phyloP scores from a whole-genome alignment of 2,329 filamentous ascomycete genomes.

The Pseudonectria buxi region DNA sequence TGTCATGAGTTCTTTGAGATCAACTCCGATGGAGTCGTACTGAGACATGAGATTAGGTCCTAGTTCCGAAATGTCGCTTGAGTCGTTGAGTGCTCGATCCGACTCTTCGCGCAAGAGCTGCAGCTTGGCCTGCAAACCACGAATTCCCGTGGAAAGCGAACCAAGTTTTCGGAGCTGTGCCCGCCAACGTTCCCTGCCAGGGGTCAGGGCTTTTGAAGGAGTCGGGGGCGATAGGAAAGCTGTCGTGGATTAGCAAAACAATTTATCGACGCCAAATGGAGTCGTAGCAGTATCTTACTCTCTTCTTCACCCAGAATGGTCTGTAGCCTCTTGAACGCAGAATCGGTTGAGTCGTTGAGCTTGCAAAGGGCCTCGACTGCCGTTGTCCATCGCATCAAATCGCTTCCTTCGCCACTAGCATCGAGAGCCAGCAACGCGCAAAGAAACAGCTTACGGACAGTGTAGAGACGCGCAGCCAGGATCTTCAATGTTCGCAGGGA shows the following conservation, averaged over 20 bases:
- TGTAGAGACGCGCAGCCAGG: conserved; percentile 72
- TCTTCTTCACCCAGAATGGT: conserved; percentile 73
- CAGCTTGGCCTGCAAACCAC: conserved; percentile 89
- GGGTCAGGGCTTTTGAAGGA: conserved; percentile 56
- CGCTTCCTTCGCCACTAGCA: conserved; percentile 68
- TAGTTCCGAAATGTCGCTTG: conserved; percentile 65
- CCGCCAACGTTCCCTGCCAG: conserved; percentile 76
- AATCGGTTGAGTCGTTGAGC: conserved; percentile 54
- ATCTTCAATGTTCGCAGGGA: conserved; percentile 76
- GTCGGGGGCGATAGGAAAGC: conserved; percentile 49
- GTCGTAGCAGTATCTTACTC: conserved; percentile 42
- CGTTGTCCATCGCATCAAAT: conserved; percentile 71
- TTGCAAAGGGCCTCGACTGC: conserved; percentile 68
- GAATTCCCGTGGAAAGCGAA: conserved; percentile 81
- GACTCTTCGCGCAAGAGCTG: conserved; percentile 88
- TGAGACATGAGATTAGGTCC: conserved; percentile 75
- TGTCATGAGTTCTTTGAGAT: conserved; percentile 71
- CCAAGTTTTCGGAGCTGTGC: conserved; percentile 84
- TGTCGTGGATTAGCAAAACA: conserved; percentile 20
- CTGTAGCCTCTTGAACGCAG: conserved; percentile 59
- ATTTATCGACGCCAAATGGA: not conserved
- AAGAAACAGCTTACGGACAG: conserved; percentile 75
- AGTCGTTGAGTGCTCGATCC: conserved; percentile 67
- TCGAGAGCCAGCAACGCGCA: conserved; percentile 86
- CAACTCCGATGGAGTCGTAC: conserved; percentile 89